Base-by-base conservation (phyloP, 2,329 filamentous ascomycete species). In the Fusarium falciforme region DNA sequence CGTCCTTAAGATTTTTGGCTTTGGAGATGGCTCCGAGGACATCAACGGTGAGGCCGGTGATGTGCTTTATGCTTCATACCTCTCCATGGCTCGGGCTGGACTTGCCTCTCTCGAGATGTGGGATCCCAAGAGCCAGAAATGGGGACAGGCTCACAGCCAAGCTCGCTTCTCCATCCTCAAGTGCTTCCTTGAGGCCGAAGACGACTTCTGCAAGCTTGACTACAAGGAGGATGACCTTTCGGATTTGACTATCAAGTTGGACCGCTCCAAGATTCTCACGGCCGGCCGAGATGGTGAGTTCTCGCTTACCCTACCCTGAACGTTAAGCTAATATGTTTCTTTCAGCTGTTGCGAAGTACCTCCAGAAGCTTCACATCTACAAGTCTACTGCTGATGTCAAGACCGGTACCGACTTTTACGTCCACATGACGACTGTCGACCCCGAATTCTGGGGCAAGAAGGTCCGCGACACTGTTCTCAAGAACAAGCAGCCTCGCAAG, bases 11-110 rank as follows among this genome's bases (percentile, higher is more conserved):
- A 96, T 98, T 79, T 98, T 98, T 77, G 95, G 95, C 29, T 96
- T 96, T 70, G 95, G 95, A 31, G 89, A 97, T 76, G 95, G 95
- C 22, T 89, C 85, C 20, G 84, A 88, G 61, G 89, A 97, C 78
- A 92, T 97, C 75, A 85, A 93, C 74, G 88, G 90, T 68, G 90
- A 93, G 79, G 94, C 95, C 11, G 95, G 95, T 49, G 93, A 98
- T 79, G 91, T 99, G 8, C 89, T 98, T 9, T 98, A 96, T 79
- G 91, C 92, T 0, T 92, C 93, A 3, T 99, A 98, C 82, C 89
- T 99, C 11, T 91, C 92, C 76, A 98, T 99, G 96, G 96, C 96
- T 16, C 91, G 95, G 40, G 94, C 95, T n/a, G 96, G 96, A 70
- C 87, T 99, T 52, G 90, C 92, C 7, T 93, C 95, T 1, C 88